Evolutionary conservation across 2,329 filamentous ascomycete species (phyloP), one percentile per base, ranked within the genome.

Genomic region (Beauveria medogensis): DNA sequence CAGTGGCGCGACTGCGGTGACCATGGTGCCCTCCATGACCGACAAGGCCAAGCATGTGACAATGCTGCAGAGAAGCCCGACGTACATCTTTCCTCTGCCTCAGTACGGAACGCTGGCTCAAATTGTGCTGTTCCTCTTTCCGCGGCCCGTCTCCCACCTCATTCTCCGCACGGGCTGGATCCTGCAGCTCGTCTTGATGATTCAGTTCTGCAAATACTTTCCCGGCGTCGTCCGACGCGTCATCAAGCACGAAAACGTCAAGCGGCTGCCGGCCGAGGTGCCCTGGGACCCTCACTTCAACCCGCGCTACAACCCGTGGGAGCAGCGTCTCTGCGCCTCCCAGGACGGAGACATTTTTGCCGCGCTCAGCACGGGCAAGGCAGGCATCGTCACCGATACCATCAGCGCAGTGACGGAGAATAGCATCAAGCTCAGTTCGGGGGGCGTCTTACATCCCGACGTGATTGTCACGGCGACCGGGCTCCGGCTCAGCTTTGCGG

Each of bases 11-110:
- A 89, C 87, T 0, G 85, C 86, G 3, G 76, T 90, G 46, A 88
- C 87, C 1, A 74, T 89, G 2, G 71, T 90, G 1, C 87, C 87
- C 2, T 80, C 78, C 40, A 72, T 90, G 65, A 78, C 83, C 0
- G 74, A 85, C 40, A 77, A 77, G 37, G 85, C 83, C 9, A 74
- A 74, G 16, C 80, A 80, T 5, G 83, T 88, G 28, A 89, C 86
- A 1, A 89, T 90, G 83, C 75, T 91, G 1, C 87, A 91, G 69
- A 79, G 87, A 34, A 87, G 82, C 47, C 87, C 88, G 0, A 78
- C 77, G 1, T 89, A 87, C 68, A 78, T 88, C 56, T 68, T 84
- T n/a, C 73, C 78, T 1, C 64, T 83, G 1, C 77, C 82, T 0
- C 77, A 80, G n/a, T 67, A 68, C n/a, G 72, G 71, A 43, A 62